Percentiles rank a stretch among this genome's conserved stretches.
phyloP scores from a whole-genome alignment of 495 filamentous ascomycete species.

The Podospora comata region DNA sequence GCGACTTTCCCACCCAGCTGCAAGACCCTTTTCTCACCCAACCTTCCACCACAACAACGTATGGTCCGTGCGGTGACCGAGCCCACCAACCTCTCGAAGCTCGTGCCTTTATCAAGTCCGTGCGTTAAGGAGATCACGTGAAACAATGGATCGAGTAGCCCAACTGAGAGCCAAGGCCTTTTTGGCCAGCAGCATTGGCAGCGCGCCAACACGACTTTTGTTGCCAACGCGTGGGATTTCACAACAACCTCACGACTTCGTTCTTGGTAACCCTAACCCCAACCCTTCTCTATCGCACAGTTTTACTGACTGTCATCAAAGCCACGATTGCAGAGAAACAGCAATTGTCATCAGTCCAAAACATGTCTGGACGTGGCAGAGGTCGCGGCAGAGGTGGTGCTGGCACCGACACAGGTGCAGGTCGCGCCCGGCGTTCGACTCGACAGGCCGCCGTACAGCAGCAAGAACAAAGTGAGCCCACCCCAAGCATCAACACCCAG shows the following conservation, averaged over 20 bases:
- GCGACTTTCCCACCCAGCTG: too few species aligned
- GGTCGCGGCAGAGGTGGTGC: constrained; percentile 17
- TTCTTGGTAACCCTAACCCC: constrained; percentile 33
- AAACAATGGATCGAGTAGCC: neutral
- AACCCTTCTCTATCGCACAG: constrained; percentile 29
- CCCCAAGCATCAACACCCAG: neutral
- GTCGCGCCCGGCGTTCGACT: constrained; percentile 14
- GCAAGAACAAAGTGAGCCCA: constrained; percentile 16
- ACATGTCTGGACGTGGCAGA: constrained; percentile 28
- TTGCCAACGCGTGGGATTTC: constrained; percentile 16
- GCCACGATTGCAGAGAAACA: neutral
- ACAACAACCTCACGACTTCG: constrained; percentile 24
- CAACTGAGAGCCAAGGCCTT: neutral
- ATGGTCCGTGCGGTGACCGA: too few species aligned
- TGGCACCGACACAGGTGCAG: neutral
- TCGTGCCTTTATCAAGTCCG: neutral
- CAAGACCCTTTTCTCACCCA: too few species aligned
- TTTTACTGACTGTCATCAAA: constrained; percentile 9
- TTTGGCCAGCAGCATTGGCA: neutral
- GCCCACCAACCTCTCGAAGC: too few species aligned
- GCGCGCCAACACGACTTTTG: neutral
- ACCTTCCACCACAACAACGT: too few species aligned
- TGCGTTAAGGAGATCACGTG: neutral
- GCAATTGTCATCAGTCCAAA: neutral
- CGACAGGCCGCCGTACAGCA: constrained; percentile 9